Conservation (phyloP, 768 basidiomycete genomes). For the Goffeauzyma gilvescens region DNA sequence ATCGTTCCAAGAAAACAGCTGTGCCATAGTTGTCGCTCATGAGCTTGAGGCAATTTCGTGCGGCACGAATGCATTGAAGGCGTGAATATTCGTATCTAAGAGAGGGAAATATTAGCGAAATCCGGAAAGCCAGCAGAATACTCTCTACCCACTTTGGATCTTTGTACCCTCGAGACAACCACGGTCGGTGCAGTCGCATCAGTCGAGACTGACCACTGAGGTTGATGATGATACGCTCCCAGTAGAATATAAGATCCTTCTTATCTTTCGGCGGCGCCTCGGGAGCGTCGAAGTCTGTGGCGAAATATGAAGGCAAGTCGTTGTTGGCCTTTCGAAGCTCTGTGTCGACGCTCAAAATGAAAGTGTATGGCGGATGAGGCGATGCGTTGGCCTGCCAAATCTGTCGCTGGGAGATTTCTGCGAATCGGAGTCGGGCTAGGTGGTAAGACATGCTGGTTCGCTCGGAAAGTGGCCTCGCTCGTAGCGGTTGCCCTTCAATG, state of each 20-base stretch:
- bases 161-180: constrained; percentile 30
- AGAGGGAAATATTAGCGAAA: background rate
- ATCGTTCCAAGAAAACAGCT: constrained; percentile 30
- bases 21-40: constrained; percentile 26
- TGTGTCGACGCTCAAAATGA: constrained; percentile 27
- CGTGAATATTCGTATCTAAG: constrained; percentile 31
- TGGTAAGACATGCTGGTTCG: constrained; percentile 31
- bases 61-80: constrained; percentile 31
- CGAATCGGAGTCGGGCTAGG: constrained; percentile 28
- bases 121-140: background rate
- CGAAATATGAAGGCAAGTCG: constrained; percentile 29
- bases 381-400: constrained; percentile 32
- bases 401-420: constrained; percentile 28
- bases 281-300: constrained; percentile 15
- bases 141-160: constrained; percentile 20
- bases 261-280: constrained; percentile 16
- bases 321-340: constrained; percentile 28
- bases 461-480: constrained; percentile 19
- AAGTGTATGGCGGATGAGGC: constrained; percentile 28
- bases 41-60: constrained; percentile 29
- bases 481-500: constrained; percentile 25
- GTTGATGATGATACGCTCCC: constrained; percentile 31
- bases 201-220: constrained; percentile 30
- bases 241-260: constrained; percentile 26
- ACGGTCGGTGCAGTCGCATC: constrained; percentile 31